These are phyloP conservation scores for Lablab purpureus DNA, from an alignment of 306 rosid genomes.

Conservation along the genomic window DNA sequence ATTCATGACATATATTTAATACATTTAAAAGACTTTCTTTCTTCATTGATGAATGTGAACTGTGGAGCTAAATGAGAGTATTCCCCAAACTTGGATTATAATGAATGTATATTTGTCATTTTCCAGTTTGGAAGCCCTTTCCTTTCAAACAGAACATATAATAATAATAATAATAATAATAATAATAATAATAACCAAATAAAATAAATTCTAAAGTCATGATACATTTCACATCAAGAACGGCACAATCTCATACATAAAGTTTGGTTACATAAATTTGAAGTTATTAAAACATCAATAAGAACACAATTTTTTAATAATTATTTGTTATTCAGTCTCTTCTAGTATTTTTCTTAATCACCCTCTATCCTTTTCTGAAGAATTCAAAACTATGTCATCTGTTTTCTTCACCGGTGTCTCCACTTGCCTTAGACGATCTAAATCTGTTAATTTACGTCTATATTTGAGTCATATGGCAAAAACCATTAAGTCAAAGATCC, in stretches of 20 bases:
- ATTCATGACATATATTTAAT: background rate
- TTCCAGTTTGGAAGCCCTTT: background rate
- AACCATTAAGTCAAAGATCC: background rate
- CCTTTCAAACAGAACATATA: conserved; percentile 5
- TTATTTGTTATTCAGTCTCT: too few species aligned
- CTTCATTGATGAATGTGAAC: background rate
- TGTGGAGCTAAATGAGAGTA: background rate
- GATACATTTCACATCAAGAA: background rate
- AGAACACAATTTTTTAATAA: background rate
- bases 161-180: too few species aligned
- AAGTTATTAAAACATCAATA: background rate
- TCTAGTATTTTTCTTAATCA: too few species aligned
- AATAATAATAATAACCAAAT: too few species aligned
- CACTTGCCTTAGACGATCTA: background rate
- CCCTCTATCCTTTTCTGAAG: too few species aligned
- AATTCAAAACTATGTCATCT: background rate
- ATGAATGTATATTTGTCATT: background rate
- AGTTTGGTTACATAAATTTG: background rate
- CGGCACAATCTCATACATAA: background rate
- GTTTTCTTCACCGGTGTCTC: background rate
- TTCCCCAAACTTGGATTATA: background rate
- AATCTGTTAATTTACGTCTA: background rate
- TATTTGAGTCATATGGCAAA: conserved; percentile 1
- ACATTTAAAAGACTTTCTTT: background rate
- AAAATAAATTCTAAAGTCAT: background rate